These are phyloP conservation scores for Saccharomyces hybrid DNA, from an alignment of 1,139 yeast genomes.

Conservation along the genomic window DNA sequence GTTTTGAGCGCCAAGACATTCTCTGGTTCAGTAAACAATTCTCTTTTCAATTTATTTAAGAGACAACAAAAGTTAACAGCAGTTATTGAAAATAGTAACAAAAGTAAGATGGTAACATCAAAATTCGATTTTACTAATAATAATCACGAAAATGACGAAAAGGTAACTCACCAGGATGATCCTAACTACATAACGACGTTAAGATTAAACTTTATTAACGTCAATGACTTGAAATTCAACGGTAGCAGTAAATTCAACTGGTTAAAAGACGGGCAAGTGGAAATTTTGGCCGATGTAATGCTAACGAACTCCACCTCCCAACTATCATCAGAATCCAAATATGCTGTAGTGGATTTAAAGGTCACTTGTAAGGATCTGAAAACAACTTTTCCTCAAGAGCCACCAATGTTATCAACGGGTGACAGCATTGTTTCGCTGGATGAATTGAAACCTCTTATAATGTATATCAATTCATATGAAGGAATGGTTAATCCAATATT, in stretches of 20 bases:
- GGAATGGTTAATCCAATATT: constrained; percentile 12
- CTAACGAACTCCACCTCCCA: constrained; percentile 37
- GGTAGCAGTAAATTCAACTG: constrained; percentile 44
- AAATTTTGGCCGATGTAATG: constrained; percentile 61
- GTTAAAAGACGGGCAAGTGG: constrained; percentile 64
- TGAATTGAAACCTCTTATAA: constrained; percentile 52
- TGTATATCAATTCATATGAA: constrained; percentile 44
- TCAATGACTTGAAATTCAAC: constrained; percentile 36
- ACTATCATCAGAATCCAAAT: constrained; percentile 31
- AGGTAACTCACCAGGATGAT: background rate
- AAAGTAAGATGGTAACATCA: background rate
- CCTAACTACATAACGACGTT: constrained; percentile 40
- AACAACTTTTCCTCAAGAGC: constrained; percentile 46
- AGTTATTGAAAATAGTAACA: background rate
- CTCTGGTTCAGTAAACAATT: constrained; percentile 65
- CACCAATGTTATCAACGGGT: constrained; percentile 48
- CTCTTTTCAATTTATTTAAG: constrained; percentile 67
- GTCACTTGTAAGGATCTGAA: constrained; percentile 54
- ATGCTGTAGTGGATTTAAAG: constrained; percentile 58
- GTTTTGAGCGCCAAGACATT: constrained; percentile 62
- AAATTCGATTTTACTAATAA: background rate
- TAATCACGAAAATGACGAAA: background rate
- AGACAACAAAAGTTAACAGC: constrained; percentile 41
- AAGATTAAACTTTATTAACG: constrained; percentile 57
- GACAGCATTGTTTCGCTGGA: constrained; percentile 52